A percentile compares a stretch with the other conserved stretches of the same genome.
These are phyloP conservation scores for Fusarium sp. DNA, from an alignment of 2,329 filamentous ascomycete genomes.

Conservation along the genomic window DNA sequence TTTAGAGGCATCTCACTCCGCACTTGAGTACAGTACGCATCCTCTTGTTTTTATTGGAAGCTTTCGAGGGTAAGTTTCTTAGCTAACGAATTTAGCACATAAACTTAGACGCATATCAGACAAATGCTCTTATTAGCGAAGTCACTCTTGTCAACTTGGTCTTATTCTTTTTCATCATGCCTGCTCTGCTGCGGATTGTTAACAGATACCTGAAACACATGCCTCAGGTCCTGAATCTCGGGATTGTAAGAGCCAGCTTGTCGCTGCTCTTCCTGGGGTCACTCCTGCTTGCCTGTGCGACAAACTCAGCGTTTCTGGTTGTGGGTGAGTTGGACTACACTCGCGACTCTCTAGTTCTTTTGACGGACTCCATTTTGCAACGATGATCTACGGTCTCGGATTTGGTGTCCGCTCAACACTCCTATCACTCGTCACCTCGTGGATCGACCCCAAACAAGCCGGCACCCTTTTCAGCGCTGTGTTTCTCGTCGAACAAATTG, in stretches of 20 bases:
- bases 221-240: background rate
- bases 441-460: background rate
- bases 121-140: background rate
- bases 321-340: background rate
- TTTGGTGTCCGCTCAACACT: background rate
- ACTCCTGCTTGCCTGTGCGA: background rate
- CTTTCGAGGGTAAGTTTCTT: background rate
- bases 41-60: too few species aligned
- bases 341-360: fast-evolving
- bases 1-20: background rate
- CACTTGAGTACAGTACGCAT: background rate
- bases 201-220: background rate
- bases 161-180: background rate
- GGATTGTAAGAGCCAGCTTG: background rate
- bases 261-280: background rate
- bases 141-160: background rate
- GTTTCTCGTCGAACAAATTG: background rate
- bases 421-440: background rate
- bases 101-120: background rate
- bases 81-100: too few species aligned
- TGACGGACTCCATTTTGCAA: background rate
- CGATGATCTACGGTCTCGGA: background rate
- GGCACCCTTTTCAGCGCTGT: background rate
- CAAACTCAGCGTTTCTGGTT: too few species aligned
- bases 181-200: background rate